Conservation (phyloP, 768 basidiomycete genomes). For the Mycena alexandri region DNA sequence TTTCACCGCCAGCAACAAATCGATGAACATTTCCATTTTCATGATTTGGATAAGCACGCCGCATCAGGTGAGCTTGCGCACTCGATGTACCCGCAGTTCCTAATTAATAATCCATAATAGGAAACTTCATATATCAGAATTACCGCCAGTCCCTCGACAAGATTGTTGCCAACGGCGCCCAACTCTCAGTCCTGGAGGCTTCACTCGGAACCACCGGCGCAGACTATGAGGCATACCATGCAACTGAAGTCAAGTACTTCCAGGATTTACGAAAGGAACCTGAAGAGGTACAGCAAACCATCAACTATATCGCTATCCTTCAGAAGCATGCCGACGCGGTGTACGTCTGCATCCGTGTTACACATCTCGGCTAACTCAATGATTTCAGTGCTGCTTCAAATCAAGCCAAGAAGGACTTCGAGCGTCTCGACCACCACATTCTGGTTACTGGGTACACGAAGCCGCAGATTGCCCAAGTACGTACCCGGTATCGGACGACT, state of each 20-base stretch:
- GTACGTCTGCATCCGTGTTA: neutral
- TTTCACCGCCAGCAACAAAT: slow-evolving; percentile 45
- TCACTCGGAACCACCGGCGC: neutral
- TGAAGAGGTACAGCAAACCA: neutral
- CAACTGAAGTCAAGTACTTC: slow-evolving; percentile 17
- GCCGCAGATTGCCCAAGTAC: slow-evolving; percentile 9
- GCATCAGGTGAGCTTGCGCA: slow-evolving; percentile 26
- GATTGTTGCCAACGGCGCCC: slow-evolving; percentile 1
- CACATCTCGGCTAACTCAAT: neutral
- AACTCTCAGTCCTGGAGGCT: slow-evolving; percentile 6
- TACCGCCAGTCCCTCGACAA: slow-evolving; percentile 26
- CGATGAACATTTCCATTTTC: slow-evolving; percentile 39
- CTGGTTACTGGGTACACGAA: slow-evolving; percentile 7
- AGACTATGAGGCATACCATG: slow-evolving; percentile 22
- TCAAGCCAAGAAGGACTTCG: slow-evolving; percentile 6
- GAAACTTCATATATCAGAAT: slow-evolving; percentile 30
- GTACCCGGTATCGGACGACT: slow-evolving; percentile 22
- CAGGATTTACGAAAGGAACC: slow-evolving; percentile 10
- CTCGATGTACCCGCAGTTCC: neutral
- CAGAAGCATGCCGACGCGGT: neutral
- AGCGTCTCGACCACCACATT: slow-evolving; percentile 15
- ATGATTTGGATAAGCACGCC: slow-evolving; percentile 38
- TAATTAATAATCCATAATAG: neutral
- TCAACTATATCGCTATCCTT: slow-evolving; percentile 18
- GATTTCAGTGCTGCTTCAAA: slow-evolving; percentile 6